phyloP scores from a whole-genome alignment of 2,329 filamentous ascomycete species.

The Albifimbria verrucaria region DNA sequence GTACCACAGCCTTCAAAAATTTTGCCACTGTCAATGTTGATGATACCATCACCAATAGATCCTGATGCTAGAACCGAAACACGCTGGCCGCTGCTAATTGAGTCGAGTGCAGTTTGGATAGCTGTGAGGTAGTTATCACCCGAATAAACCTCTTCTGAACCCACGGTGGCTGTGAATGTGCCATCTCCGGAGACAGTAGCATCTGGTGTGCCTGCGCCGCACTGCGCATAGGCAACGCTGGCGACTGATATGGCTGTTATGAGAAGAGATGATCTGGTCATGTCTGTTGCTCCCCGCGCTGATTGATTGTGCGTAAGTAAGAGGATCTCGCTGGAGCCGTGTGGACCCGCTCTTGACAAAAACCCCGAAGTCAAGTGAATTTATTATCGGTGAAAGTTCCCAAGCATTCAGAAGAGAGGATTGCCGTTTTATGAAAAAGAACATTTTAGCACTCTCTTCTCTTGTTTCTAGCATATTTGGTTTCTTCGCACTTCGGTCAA shows the following conservation, averaged over 20 bases:
- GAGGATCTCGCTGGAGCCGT: neutral
- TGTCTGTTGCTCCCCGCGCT: neutral
- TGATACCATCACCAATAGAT: neutral
- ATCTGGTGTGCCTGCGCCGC: neutral
- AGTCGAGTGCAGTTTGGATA: neutral
- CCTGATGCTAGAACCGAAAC: neutral
- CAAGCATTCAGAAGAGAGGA: too few relatives aligned
- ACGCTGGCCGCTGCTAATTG: slow-evolving; percentile 1
- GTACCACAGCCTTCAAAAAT: slow-evolving; percentile 1
- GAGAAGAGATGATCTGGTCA: neutral
- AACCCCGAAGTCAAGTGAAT: too few relatives aligned
- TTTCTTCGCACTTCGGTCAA: too few relatives aligned
- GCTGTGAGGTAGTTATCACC: neutral
- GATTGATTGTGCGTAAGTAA: neutral
- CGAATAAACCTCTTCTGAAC: neutral
- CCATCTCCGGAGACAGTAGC: neutral
- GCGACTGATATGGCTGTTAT: neutral
- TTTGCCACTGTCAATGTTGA: neutral
- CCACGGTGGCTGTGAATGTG: slow-evolving; percentile 1
- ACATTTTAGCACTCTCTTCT: neutral
- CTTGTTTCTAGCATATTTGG: neutral
- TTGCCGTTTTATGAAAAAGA: neutral
- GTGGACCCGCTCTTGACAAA: too few relatives aligned
- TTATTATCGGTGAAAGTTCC: too few relatives aligned
- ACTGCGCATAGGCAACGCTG: neutral